Evolutionary conservation across 371 early-diverging fungal species (phyloP).

Genomic region (Scutellospora calospora): DNA sequence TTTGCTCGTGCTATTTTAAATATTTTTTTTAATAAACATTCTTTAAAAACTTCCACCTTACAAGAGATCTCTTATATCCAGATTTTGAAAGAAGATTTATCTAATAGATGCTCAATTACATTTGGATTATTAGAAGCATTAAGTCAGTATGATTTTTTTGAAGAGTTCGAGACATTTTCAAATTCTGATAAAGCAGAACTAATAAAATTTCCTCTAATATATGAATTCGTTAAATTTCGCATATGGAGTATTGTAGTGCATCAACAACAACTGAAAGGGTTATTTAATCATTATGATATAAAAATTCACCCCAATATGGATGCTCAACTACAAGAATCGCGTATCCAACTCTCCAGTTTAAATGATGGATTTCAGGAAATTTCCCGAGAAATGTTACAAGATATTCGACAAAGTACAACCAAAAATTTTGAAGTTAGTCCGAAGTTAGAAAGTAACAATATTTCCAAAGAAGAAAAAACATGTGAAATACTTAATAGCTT

Average conservation of each 20-base stretch:
- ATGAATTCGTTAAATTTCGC: slow-evolving; percentile 21
- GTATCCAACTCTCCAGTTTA: background rate
- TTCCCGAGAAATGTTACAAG: no score
- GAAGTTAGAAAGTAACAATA: no score
- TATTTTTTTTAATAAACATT: background rate
- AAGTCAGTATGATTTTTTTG: background rate
- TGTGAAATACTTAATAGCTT: no score
- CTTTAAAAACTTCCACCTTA: background rate
- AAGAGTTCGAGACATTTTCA: background rate
- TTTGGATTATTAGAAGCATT: slow-evolving; percentile 3
- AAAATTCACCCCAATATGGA: background rate
- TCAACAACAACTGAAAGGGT: slow-evolving; percentile 18
- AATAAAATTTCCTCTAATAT: slow-evolving; percentile 2
- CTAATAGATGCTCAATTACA: background rate
- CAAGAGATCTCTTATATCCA: background rate
- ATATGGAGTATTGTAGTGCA: slow-evolving; percentile 12
- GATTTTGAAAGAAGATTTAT: background rate
- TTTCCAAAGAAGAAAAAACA: no score
- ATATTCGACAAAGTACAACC: no score
- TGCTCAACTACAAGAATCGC: background rate
- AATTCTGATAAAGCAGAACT: background rate
- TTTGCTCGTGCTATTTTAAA: slow-evolving; percentile 19
- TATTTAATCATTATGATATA: slow-evolving; percentile 33
- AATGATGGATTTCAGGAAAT: background rate
- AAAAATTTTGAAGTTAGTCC: no score